Evolutionary conservation across 2,329 filamentous ascomycete species (phyloP).

Genomic region (Claviceps sp.): DNA sequence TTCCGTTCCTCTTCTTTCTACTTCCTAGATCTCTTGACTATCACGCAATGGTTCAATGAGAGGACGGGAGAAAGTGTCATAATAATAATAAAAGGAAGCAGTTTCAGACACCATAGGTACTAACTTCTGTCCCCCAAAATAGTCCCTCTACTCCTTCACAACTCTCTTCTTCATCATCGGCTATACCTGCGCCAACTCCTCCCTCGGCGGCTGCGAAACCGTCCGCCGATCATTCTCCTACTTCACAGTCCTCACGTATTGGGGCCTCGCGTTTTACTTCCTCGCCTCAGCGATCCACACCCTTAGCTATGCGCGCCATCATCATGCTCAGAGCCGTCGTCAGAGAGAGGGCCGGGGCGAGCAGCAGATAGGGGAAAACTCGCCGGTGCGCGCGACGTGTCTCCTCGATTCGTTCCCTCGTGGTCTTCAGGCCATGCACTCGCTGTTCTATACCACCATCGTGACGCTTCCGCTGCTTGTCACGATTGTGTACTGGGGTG

Average conservation of each 20-base stretch:
- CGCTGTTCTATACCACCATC: conserved; percentile 49
- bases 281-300: conserved; percentile 56
- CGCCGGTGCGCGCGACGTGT: conserved; percentile 20
- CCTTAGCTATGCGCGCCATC: conserved; percentile 14
- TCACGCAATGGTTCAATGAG: background rate
- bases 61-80: background rate
- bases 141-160: conserved; percentile 55
- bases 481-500: conserved; percentile 56
- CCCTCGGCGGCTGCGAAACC: conserved; percentile 26
- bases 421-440: conserved; percentile 50
- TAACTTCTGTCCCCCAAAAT: conserved; percentile 2
- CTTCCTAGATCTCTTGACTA: background rate
- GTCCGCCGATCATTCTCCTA: conserved; percentile 55
- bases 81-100: background rate
- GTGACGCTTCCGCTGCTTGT: conserved; percentile 55
- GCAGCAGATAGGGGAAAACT: conserved; percentile 13
- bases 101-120: background rate
- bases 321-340: too few relatives aligned
- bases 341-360: too few relatives aligned
- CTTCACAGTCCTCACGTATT: conserved; percentile 74
- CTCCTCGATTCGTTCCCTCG: conserved; percentile 48
- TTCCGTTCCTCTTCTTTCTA: background rate
- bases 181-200: conserved; percentile 43
- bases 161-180: conserved; percentile 57
- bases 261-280: conserved; percentile 72